A percentile compares a stretch with the other conserved stretches of the same genome.
Evolutionary conservation across 1,284 basidiomycete species (phyloP).

Genomic region (Puccinia hordei): DNA sequence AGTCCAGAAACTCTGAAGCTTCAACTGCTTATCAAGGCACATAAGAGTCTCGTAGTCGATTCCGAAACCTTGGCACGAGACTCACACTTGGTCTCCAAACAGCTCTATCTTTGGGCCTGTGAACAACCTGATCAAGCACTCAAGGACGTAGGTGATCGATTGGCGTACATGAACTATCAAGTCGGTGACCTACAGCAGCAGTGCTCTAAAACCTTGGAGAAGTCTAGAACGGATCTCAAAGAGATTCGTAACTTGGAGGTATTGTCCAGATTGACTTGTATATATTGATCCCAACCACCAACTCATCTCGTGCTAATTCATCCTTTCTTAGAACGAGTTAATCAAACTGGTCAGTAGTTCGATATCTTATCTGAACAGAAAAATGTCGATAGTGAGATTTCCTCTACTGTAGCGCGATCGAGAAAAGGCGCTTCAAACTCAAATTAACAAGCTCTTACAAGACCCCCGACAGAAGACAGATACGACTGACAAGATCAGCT

Average conservation of each 20-base stretch:
- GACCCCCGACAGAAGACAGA: slow-evolving; percentile 51
- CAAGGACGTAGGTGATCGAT: slow-evolving; percentile 53
- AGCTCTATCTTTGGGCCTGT: slow-evolving; percentile 52
- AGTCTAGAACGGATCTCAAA: slow-evolving; percentile 37
- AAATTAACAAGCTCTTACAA: slow-evolving; percentile 50
- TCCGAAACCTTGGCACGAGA: slow-evolving; percentile 52
- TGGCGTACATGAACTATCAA: slow-evolving; percentile 54
- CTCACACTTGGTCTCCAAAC: slow-evolving; percentile 48
- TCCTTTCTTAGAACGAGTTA: slow-evolving; percentile 30
- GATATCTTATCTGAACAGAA: slow-evolving; percentile 48
- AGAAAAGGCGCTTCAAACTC: slow-evolving; percentile 43
- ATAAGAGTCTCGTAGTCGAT: slow-evolving; percentile 52
- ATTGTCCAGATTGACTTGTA: neutral
- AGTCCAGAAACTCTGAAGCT: slow-evolving; percentile 53
- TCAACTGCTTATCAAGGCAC: slow-evolving; percentile 55
- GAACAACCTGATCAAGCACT: slow-evolving; percentile 53
- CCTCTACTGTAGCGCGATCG: slow-evolving; percentile 49
- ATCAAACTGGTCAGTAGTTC: slow-evolving; percentile 40
- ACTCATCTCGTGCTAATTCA: neutral
- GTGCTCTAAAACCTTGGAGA: slow-evolving; percentile 27
- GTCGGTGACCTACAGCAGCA: slow-evolving; percentile 52
- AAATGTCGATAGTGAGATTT: slow-evolving; percentile 50
- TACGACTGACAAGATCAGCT: slow-evolving; percentile 51
- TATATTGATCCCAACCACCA: neutral
- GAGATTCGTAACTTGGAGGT: slow-evolving; percentile 45